Percentiles rank a stretch among this genome's conserved stretches.
These are phyloP conservation scores for Tetrapisispora phaffii DNA, from an alignment of 805 yeast genomes.

Conservation along the genomic window DNA sequence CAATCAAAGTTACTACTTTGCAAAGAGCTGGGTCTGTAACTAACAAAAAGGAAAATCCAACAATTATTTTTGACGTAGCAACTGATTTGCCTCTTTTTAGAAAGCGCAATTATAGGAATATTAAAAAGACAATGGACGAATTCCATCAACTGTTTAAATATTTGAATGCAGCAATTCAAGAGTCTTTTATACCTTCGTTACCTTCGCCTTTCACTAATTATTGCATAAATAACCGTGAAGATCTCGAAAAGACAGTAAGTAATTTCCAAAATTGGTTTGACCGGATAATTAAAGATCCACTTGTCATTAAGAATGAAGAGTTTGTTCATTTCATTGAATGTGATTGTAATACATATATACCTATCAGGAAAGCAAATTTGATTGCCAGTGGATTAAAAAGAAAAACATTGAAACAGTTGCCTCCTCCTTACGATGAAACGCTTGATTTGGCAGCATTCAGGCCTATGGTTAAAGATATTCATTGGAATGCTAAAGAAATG, in stretches of 20 bases:
- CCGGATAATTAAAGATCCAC: slow-evolving; percentile 61
- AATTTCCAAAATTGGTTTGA: slow-evolving; percentile 82
- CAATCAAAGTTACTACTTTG: slow-evolving; percentile 51
- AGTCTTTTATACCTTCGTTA: slow-evolving; percentile 85
- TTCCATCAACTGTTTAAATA: slow-evolving; percentile 66
- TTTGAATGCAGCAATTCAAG: slow-evolving; percentile 71
- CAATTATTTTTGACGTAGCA: slow-evolving; percentile 57
- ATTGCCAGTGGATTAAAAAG: slow-evolving; percentile 63
- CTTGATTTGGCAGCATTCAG: slow-evolving; percentile 74
- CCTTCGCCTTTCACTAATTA: slow-evolving; percentile 69
- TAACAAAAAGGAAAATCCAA: slow-evolving; percentile 67
- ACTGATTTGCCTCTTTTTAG: slow-evolving; percentile 71
- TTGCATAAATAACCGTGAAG: slow-evolving; percentile 80
- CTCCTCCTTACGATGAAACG: slow-evolving; percentile 84
- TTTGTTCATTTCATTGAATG: slow-evolving; percentile 74
- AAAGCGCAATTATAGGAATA: slow-evolving; percentile 55
- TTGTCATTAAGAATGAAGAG: slow-evolving; percentile 81
- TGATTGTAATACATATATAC: slow-evolving; percentile 47
- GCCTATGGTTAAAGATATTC: slow-evolving; percentile 73
- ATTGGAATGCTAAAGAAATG: slow-evolving; percentile 44
- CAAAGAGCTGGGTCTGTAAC: slow-evolving; percentile 49
- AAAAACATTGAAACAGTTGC: slow-evolving; percentile 82
- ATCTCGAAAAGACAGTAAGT: slow-evolving; percentile 42
- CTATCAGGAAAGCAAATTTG: slow-evolving; percentile 38
- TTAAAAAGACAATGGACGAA: slow-evolving; percentile 76